Evolutionary conservation across 345 rosid genomes (phyloP).

Genomic region (Syzygium grande): DNA sequence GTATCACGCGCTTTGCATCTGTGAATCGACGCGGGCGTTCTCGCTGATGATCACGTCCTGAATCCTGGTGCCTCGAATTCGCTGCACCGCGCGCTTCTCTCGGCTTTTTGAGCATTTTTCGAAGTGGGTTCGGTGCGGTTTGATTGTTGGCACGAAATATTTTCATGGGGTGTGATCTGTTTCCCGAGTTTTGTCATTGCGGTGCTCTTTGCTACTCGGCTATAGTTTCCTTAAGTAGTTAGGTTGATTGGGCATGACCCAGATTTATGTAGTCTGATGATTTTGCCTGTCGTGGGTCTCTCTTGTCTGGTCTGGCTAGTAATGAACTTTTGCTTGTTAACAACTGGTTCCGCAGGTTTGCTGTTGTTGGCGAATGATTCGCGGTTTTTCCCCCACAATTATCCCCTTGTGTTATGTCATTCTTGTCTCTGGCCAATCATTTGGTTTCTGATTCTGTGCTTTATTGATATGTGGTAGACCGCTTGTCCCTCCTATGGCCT

Average conservation of each 20-base stretch:
- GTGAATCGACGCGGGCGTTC: too few species aligned
- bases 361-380: not conserved
- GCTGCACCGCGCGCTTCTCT: not conserved
- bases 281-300: fast-evolving
- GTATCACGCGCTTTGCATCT: too few species aligned
- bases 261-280: fast-evolving
- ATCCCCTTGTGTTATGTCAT: not conserved
- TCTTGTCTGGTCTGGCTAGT: not conserved
- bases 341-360: not conserved
- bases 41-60: too few species aligned
- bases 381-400: not conserved
- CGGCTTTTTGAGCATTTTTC: not conserved
- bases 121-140: not conserved
- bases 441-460: not conserved
- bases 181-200: not conserved
- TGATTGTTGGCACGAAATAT: not conserved
- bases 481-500: not conserved
- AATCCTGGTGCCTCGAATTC: not conserved
- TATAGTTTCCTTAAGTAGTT: not conserved
- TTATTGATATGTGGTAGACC: not conserved
- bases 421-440: not conserved
- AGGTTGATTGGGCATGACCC: not conserved
- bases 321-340: fast-evolving
- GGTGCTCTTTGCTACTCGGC: not conserved
- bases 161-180: not conserved